Percentiles rank a stretch among this genome's conserved stretches.
phyloP scores from a whole-genome alignment of 495 filamentous ascomycete species.

The Aspergillus ostianus region DNA sequence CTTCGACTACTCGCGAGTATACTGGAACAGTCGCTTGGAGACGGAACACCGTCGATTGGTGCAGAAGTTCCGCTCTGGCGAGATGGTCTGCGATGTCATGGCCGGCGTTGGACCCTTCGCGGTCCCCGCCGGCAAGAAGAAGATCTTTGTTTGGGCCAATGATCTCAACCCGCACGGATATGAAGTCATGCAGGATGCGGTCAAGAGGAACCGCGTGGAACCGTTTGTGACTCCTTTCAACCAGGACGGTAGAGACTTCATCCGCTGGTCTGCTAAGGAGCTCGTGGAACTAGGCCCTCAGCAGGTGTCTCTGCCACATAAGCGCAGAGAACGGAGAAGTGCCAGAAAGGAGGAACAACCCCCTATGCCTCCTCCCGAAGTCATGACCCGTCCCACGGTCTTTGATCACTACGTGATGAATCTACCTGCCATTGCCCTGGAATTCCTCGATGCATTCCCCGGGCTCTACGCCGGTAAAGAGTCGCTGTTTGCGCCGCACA shows the following conservation, averaged over 20 bases:
- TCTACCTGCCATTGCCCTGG: slow-evolving; percentile 82
- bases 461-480: slow-evolving; percentile 74
- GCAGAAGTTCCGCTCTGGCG: slow-evolving; percentile 71
- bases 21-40: slow-evolving; percentile 92
- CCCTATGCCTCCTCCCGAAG: slow-evolving; percentile 36
- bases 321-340: slow-evolving; percentile 26
- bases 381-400: slow-evolving; percentile 57
- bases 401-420: slow-evolving; percentile 97
- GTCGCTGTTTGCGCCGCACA: slow-evolving; percentile 60
- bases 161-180: slow-evolving; percentile 93
- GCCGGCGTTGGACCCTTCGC: slow-evolving; percentile 96
- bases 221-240: slow-evolving; percentile 77
- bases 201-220: slow-evolving; percentile 74
- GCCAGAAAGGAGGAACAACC: slow-evolving; percentile 22
- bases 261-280: slow-evolving; percentile 60
- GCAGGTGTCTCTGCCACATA: slow-evolving; percentile 44
- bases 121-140: slow-evolving; percentile 83
- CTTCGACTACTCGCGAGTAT: slow-evolving; percentile 72
- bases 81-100: slow-evolving; percentile 96
- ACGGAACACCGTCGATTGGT: slow-evolving; percentile 84
- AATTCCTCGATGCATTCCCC: slow-evolving; percentile 81
- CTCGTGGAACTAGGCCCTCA: slow-evolving; percentile 54
- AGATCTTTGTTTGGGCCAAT: slow-evolving; percentile 94
- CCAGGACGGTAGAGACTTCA: slow-evolving; percentile 77
- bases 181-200: slow-evolving; percentile 64